Evolutionary conservation across 768 basidiomycete genomes (phyloP), one percentile per base, ranked within the genome.

Genomic region (Calocybe cyanea): DNA sequence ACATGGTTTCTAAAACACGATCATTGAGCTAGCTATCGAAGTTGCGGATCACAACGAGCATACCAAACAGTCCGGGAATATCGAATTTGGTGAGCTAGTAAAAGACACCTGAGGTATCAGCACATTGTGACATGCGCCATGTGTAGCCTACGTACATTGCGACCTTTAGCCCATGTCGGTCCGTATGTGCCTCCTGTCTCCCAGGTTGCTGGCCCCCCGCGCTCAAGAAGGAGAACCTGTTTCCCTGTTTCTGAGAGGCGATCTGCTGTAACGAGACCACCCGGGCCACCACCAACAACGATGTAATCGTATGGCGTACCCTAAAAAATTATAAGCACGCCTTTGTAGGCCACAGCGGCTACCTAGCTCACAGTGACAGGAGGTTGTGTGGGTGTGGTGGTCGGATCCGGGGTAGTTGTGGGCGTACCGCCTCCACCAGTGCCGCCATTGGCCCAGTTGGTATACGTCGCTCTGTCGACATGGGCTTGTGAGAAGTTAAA

Each of bases 1-100:
- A 84, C 77, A 82, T 76, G 33, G 77, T 75, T 63, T 84, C 79
- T 72, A 21, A 38, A 7, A 18, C 20, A 9, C 21, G 21, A 28
- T n/a, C 25, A 11, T 20, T 41, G 20, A 24, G 17, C 38, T 6
- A 18, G 30, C 24, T 13, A 28, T 28, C 21, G n/a, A 3, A 1
- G 24, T 13, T 11, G 31, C n/a, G 14, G 13, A 32, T 9, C 41
- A 24, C 17, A 35, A 35, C 2, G 10, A n/a, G 40, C 57, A 41
- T 41, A 61, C 69, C 67, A 55, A 82, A 84, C 34, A 81, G 55
- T 53, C 82, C 81, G 17, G 81, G 81, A 45, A 81, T 65, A 51
- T 84, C 82, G 57, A 82, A 83, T 54, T 81, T 81, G 4, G 82
- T 84, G 43, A 80, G 60, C 79, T 82, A 53, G 6, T n/a, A n/a